phyloP scores from a whole-genome alignment of 108 stramenopile species.

The Nitzschia sp. region DNA sequence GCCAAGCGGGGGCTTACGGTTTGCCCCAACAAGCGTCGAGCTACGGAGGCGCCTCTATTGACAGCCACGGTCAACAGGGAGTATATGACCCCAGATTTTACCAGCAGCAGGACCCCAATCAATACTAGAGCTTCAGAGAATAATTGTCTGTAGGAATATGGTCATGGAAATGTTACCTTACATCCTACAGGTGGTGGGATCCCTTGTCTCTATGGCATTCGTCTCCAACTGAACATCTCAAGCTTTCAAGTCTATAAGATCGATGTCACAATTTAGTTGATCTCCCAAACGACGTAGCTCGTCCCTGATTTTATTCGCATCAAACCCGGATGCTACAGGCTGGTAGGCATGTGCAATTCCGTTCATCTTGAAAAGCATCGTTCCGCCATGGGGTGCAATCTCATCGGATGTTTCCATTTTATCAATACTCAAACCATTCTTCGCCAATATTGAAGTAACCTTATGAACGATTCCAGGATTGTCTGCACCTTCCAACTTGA shows the following conservation, averaged over 20 bases:
- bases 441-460: conserved; percentile 63
- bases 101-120: neutral
- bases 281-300: conserved; percentile 65
- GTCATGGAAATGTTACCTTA: too few relatives aligned
- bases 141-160: too few relatives aligned
- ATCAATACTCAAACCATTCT: conserved; percentile 58
- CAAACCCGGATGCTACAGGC: conserved; percentile 64
- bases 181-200: too few relatives aligned
- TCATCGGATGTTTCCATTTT: conserved; percentile 69
- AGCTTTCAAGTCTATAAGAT: conserved; percentile 26
- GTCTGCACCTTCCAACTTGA: conserved; percentile 59
- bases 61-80: neutral
- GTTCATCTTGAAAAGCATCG: conserved; percentile 47
- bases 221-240: neutral
- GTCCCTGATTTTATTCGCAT: conserved; percentile 47
- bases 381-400: conserved; percentile 52
- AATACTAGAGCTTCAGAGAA: too few relatives aligned
- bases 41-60: neutral
- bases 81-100: neutral
- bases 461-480: conserved; percentile 78
- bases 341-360: conserved; percentile 56
- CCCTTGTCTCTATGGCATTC: too few relatives aligned
- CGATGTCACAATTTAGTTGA: conserved; percentile 73
- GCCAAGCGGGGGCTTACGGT: neutral
- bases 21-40: neutral